Conservation (phyloP, 225 moss, liverwort and hornwort species). For the Physcomitrium patens region DNA sequence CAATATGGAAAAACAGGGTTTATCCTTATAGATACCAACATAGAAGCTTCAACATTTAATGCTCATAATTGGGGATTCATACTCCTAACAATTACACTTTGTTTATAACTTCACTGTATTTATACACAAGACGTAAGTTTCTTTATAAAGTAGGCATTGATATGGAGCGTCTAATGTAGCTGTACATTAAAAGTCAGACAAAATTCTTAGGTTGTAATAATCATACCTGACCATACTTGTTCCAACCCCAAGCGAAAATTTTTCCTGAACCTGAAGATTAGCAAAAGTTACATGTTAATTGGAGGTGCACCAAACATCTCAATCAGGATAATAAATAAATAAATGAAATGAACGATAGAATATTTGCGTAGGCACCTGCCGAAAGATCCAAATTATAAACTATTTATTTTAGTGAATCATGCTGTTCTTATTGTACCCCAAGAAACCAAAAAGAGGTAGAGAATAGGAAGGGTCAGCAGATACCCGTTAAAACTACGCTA, state of each 20-base stretch:
- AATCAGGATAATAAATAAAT: neutral
- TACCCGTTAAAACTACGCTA: conserved; percentile 85
- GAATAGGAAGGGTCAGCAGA: neutral
- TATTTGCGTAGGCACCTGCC: too few species aligned
- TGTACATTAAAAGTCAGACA: neutral
- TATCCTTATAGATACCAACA: neutral
- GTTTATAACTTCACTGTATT: neutral
- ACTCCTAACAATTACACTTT: neutral
- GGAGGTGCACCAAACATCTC: neutral
- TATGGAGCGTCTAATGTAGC: neutral
- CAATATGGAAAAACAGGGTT: neutral
- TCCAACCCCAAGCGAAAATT: conserved; percentile 98
- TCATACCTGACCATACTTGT: conserved; percentile 95
- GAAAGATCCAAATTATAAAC: too few species aligned
- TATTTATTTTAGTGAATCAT: too few species aligned
- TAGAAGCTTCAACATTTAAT: neutral
- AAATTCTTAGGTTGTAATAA: neutral
- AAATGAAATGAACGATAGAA: too few species aligned
- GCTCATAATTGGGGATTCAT: neutral
- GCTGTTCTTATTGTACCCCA: too few species aligned
- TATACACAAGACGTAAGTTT: neutral
- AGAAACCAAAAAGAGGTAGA: too few species aligned
- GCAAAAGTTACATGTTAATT: neutral
- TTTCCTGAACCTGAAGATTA: conserved; percentile 73
- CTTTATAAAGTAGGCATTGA: neutral